Percentiles rank a stretch among this genome's conserved stretches.
Conservation (phyloP, 495 filamentous ascomycete genomes). For the Parmelia sp. region DNA sequence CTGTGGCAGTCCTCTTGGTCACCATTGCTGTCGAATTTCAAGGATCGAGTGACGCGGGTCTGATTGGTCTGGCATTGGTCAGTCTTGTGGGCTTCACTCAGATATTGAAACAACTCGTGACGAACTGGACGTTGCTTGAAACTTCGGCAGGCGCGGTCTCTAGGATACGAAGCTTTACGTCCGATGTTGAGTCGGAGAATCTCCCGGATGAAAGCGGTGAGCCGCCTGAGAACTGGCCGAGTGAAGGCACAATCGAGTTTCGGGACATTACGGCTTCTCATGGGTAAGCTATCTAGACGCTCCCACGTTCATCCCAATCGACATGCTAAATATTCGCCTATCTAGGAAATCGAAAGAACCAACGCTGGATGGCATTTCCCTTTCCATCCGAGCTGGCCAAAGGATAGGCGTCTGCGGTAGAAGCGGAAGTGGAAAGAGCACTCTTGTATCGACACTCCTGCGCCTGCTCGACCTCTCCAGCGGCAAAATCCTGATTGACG, state of each 20-base stretch:
- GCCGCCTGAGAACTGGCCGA: slow-evolving; percentile 33
- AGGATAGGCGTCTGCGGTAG: slow-evolving; percentile 35
- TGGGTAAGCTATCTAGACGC: too few species aligned
- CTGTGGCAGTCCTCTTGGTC: slow-evolving; percentile 31
- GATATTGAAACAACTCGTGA: slow-evolving; percentile 32
- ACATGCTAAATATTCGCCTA: too few species aligned
- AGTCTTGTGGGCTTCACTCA: slow-evolving; percentile 36
- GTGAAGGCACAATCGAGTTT: slow-evolving; percentile 29
- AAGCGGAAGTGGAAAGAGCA: slow-evolving; percentile 40
- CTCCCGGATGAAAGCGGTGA: slow-evolving; percentile 20
- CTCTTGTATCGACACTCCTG: slow-evolving; percentile 34
- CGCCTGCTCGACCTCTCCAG: slow-evolving; percentile 31
- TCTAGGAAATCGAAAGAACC: too few species aligned
- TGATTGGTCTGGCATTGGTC: slow-evolving; percentile 37
- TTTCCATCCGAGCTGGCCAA: slow-evolving; percentile 35
- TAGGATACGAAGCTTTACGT: slow-evolving; percentile 37
- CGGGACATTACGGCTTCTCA: slow-evolving; percentile 34
- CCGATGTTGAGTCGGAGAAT: slow-evolving; percentile 33
- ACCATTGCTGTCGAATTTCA: slow-evolving; percentile 29
- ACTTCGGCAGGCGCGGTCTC: slow-evolving; percentile 47
- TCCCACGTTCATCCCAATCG: too few species aligned
- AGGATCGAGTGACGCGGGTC: slow-evolving; percentile 27
- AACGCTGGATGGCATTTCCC: slow-evolving; percentile 29
- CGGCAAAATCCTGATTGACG: slow-evolving; percentile 34
- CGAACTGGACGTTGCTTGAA: slow-evolving; percentile 43